phyloP scores from a whole-genome alignment of 192 early-diverging fungal species.

The Coemansia sp. region DNA sequence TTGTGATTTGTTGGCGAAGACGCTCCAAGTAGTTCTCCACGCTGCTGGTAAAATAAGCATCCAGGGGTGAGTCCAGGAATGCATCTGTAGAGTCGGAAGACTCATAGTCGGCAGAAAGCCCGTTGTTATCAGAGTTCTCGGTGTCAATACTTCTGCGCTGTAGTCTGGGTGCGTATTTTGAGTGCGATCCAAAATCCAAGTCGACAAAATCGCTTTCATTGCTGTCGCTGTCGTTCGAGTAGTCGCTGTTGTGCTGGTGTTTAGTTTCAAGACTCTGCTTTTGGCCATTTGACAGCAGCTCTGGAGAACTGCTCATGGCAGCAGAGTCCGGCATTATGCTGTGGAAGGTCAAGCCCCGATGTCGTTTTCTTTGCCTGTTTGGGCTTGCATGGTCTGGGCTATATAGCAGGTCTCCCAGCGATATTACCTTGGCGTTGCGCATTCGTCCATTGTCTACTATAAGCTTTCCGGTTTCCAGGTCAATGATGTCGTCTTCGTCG shows the following conservation, averaged over 20 bases:
- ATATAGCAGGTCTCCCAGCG: conserved; percentile 26
- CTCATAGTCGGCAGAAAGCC: conserved; percentile 17
- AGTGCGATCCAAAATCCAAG: conserved; percentile 15
- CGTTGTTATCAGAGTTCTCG: conserved; percentile 5
- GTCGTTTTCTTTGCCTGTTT: too few species aligned
- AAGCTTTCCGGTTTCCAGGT: conserved; percentile 28
- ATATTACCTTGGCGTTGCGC: conserved; percentile 21
- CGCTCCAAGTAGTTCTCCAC: conserved; percentile 44
- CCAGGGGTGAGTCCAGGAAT: conserved; percentile 19
- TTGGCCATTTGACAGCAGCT: conserved; percentile 8
- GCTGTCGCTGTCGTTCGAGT: background rate
- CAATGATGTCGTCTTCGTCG: conserved; percentile 43
- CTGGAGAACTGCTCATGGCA: conserved; percentile 11
- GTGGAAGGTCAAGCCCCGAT: background rate
- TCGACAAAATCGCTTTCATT: conserved; percentile 10
- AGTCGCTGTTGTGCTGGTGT: too few species aligned
- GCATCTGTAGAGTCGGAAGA: conserved; percentile 31
- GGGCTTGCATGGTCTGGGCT: too few species aligned
- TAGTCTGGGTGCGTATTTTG: background rate
- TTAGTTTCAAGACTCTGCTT: too few species aligned
- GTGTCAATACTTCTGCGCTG: background rate
- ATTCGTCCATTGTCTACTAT: conserved; percentile 46
- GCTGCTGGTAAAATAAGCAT: conserved; percentile 35
- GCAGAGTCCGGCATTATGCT: conserved; percentile 11
- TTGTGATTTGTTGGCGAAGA: conserved; percentile 32